Evolutionary conservation across 2,329 filamentous ascomycete genomes (phyloP).

Genomic region (Acephala macrosclerotiorum): DNA sequence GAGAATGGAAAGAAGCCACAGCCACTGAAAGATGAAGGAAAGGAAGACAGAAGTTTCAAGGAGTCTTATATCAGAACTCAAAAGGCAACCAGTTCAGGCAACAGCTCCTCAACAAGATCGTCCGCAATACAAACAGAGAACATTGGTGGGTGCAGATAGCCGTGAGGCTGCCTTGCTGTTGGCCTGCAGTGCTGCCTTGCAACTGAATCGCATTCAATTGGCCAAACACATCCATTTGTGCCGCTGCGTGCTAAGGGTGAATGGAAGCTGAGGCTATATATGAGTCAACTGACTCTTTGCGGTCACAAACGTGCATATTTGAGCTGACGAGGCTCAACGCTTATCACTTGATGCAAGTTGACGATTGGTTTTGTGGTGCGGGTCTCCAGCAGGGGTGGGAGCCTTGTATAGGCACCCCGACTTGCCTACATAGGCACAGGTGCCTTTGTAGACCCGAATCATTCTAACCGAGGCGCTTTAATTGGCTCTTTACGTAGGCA

Average conservation of each 20-base stretch:
- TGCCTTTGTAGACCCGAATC: no score
- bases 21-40: not conserved
- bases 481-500: no score
- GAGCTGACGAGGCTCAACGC: not conserved
- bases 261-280: not conserved
- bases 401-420: no score
- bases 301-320: not conserved
- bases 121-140: not conserved
- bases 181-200: conserved; percentile 10
- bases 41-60: not conserved
- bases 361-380: not conserved
- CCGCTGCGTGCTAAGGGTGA: not conserved
- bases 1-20: not conserved
- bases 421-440: no score
- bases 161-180: conserved; percentile 10
- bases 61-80: not conserved
- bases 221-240: not conserved
- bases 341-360: not conserved
- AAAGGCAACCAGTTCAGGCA: conserved; percentile 18
- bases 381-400: not conserved
- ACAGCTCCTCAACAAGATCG: not conserved
- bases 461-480: no score
- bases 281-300: conserved; percentile 2
- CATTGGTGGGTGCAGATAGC: not conserved
- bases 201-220: not conserved